These are phyloP conservation scores for Cephalotrichum gorgonifer DNA, from an alignment of 2,329 filamentous ascomycete genomes.

Conservation along the genomic window DNA sequence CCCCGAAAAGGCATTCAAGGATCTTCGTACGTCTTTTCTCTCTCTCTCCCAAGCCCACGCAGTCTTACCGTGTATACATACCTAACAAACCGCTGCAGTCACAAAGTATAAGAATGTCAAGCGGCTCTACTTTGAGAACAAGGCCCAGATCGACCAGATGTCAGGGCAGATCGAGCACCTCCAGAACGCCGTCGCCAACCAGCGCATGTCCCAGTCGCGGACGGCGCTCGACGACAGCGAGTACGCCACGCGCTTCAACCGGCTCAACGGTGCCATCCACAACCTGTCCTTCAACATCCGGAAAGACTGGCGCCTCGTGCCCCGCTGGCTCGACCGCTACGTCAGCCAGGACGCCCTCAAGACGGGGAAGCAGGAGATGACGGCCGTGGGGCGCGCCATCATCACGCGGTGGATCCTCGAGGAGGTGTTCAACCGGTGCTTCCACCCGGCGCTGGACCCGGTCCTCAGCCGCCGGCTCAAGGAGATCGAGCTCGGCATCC, in stretches of 20 bases:
- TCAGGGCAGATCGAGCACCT: conserved; percentile 83
- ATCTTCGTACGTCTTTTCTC: conserved; percentile 36
- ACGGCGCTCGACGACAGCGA: conserved; percentile 93
- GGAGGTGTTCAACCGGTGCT: conserved; percentile 82
- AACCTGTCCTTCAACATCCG: conserved; percentile 93
- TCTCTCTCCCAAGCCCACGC: conserved; percentile 1
- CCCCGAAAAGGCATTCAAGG: conserved; percentile 45
- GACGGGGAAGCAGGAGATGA: conserved; percentile 96
- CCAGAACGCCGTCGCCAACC: conserved; percentile 95
- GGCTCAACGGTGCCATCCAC: conserved; percentile 86
- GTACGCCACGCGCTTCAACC: conserved; percentile 79
- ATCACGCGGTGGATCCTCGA: conserved; percentile 86
- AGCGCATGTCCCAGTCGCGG: conserved; percentile 86
- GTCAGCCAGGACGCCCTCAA: conserved; percentile 79
- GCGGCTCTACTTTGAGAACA: conserved; percentile 92
- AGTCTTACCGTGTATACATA: conserved; percentile 12
- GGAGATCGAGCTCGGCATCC: conserved; percentile 77
- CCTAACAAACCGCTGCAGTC: conserved; percentile 45
- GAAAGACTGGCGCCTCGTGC: conserved; percentile 82
- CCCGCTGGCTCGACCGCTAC: conserved; percentile 66
- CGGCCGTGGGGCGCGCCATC: conserved; percentile 78
- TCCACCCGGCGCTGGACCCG: conserved; percentile 79
- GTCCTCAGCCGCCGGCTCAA: conserved; percentile 71
- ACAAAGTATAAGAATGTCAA: conserved; percentile 98
- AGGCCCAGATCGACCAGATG: conserved; percentile 81